Conservation (phyloP, 148 eudicot species). For the Nyssa sinensis region DNA sequence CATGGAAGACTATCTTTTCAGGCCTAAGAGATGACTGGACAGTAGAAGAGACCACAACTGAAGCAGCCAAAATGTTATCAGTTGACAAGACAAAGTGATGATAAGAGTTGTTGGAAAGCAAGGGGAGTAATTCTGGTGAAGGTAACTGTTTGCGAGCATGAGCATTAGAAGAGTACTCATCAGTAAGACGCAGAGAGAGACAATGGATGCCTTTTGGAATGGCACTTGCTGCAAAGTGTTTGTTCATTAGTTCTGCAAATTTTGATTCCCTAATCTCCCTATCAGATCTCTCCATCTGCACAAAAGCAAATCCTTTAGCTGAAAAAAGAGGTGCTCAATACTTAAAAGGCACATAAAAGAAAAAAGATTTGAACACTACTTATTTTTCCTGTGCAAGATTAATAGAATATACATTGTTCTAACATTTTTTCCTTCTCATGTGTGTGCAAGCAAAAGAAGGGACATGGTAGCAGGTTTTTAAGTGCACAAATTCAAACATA, state of each 20-base stretch:
- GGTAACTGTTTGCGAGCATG: conserved; percentile 96
- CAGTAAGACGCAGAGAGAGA: conserved; percentile 92
- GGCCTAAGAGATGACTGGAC: conserved; percentile 73
- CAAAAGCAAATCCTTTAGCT: conserved; percentile 13
- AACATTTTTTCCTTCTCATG: not conserved
- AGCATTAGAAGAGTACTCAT: conserved; percentile 98
- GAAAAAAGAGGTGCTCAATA: not conserved
- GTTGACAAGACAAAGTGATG: conserved; percentile 82
- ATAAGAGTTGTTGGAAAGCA: conserved; percentile 84
- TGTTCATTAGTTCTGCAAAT: conserved; percentile 93
- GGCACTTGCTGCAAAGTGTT: conserved; percentile 96
- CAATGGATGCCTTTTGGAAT: conserved; percentile 97
- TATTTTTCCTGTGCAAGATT: not conserved
- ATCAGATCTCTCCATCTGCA: conserved; percentile 94
- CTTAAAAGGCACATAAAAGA: not conserved
- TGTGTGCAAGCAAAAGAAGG: not conserved
- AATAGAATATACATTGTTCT: not conserved
- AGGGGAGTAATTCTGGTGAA: conserved; percentile 87
- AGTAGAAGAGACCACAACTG: conserved; percentile 89
- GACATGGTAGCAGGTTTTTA: not conserved
- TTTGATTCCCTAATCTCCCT: conserved; percentile 79
- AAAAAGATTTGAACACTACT: not conserved
- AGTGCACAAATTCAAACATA: not conserved
- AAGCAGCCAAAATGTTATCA: conserved; percentile 93
- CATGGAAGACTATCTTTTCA: conserved; percentile 86